Conservation (phyloP, 176 grass and related monocot genomes). For the Carex littledalei region DNA sequence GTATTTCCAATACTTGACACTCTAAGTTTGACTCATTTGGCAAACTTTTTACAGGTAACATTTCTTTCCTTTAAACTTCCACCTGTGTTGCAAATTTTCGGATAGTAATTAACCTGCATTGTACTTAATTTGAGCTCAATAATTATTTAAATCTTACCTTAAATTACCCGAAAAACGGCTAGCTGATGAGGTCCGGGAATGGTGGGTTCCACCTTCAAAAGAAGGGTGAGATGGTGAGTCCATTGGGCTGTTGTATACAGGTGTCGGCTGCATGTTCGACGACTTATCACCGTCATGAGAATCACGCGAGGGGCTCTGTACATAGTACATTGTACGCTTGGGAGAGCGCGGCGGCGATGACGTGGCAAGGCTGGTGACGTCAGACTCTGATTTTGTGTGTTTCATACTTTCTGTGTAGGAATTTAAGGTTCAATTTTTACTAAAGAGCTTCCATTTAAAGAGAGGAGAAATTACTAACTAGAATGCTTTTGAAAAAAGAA, state of each 20-base stretch:
- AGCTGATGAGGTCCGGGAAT: constrained; percentile 71
- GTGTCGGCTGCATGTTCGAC: constrained; percentile 66
- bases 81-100: not conserved
- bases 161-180: constrained; percentile 78
- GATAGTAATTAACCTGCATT: not conserved
- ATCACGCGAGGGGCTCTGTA: constrained; percentile 83
- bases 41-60: not conserved
- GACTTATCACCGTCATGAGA: constrained; percentile 78
- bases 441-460: not conserved
- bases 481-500: not conserved
- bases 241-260: constrained; percentile 81
- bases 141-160: constrained; percentile 13
- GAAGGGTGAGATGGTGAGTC: constrained; percentile 79
- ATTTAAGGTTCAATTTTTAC: not conserved
- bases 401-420: constrained; percentile 39
- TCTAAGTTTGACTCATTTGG: not conserved
- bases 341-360: constrained; percentile 68
- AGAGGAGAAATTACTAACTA: not conserved
- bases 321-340: constrained; percentile 71
- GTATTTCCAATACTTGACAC: not conserved
- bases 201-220: constrained; percentile 38
- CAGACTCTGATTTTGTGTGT: constrained; percentile 71
- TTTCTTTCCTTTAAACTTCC: not conserved
- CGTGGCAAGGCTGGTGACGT: constrained; percentile 60
- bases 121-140: too few relatives aligned